These are phyloP conservation scores for Trypanosomatidae sp. DNA, from an alignment of 208 protist genomes.

Conservation along the genomic window DNA sequence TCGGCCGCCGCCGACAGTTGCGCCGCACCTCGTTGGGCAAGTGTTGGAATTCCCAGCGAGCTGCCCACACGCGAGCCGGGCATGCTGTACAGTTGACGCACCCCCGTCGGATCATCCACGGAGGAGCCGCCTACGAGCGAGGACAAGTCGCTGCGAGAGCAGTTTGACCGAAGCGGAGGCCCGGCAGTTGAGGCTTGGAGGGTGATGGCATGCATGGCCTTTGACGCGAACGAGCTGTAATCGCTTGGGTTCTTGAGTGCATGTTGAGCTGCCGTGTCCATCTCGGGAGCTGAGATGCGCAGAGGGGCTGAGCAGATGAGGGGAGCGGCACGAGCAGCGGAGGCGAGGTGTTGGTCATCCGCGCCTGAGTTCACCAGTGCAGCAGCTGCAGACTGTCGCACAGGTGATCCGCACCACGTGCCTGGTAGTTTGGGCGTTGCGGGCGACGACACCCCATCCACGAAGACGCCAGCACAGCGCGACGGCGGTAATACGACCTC, in stretches of 20 bases:
- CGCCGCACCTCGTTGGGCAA: neutral
- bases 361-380: neutral
- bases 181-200: neutral
- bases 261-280: neutral
- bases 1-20: slow-evolving; percentile 1
- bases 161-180: neutral
- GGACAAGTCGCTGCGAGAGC: slow-evolving; percentile 9
- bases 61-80: slow-evolving; percentile 20
- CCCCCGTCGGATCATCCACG: slow-evolving; percentile 23
- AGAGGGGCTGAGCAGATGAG: neutral
- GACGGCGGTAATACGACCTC: slow-evolving; percentile 32
- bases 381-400: slow-evolving; percentile 1
- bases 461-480: slow-evolving; percentile 13
- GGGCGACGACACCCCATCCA: slow-evolving; percentile 4
- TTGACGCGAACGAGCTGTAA: slow-evolving; percentile 8
- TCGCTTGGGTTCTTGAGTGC: neutral
- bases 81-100: slow-evolving; percentile 30
- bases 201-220: slow-evolving; percentile 24
- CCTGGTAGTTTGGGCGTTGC: neutral
- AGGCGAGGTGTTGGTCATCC: neutral
- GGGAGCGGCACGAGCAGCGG: neutral
- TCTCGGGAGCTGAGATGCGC: neutral
- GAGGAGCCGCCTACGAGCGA: neutral
- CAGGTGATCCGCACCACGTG: neutral
- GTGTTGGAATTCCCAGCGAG: slow-evolving; percentile 8